A percentile compares a stretch with the other conserved stretches of the same genome.
Evolutionary conservation across 2,329 filamentous ascomycete genomes (phyloP).

Genomic region (Septoria linicola): DNA sequence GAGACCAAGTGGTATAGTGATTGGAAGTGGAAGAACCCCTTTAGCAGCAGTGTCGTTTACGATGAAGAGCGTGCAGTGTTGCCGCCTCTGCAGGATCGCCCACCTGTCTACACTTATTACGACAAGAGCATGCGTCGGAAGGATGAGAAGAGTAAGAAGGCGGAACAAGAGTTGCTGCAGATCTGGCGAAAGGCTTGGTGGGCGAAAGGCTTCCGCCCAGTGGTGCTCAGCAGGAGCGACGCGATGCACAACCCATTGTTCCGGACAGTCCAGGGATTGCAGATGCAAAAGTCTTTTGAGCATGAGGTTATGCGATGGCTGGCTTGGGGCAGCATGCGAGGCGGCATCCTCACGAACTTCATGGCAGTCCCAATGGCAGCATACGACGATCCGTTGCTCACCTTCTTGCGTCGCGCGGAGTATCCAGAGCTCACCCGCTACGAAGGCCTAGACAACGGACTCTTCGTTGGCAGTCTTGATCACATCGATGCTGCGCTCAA

Average conservation of each 20-base stretch:
- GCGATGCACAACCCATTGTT: constrained; percentile 82
- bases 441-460: constrained; percentile 65
- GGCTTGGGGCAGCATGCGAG: constrained; percentile 88
- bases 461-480: constrained; percentile 69
- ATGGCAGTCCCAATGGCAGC: constrained; percentile 81
- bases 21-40: constrained; percentile 88
- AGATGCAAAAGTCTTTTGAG: constrained; percentile 63
- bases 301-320: constrained; percentile 79
- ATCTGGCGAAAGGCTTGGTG: constrained; percentile 94
- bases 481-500: constrained; percentile 46
- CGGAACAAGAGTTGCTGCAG: constrained; percentile 75
- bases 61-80: constrained; percentile 82
- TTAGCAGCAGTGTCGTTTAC: constrained; percentile 74
- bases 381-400: constrained; percentile 69
- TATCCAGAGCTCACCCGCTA: constrained; percentile 73
- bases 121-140: constrained; percentile 63
- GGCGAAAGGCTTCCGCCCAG: constrained; percentile 85
- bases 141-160: constrained; percentile 63
- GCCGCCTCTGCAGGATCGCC: constrained; percentile 68
- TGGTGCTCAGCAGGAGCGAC: constrained; percentile 76
- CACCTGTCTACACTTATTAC: constrained; percentile 88
- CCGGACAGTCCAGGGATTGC: constrained; percentile 62
- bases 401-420: constrained; percentile 71
- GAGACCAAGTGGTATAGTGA: constrained; percentile 83
- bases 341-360: constrained; percentile 75